phyloP scores from a whole-genome alignment of 2,329 filamentous ascomycete genomes.

The Fusarium citri region DNA sequence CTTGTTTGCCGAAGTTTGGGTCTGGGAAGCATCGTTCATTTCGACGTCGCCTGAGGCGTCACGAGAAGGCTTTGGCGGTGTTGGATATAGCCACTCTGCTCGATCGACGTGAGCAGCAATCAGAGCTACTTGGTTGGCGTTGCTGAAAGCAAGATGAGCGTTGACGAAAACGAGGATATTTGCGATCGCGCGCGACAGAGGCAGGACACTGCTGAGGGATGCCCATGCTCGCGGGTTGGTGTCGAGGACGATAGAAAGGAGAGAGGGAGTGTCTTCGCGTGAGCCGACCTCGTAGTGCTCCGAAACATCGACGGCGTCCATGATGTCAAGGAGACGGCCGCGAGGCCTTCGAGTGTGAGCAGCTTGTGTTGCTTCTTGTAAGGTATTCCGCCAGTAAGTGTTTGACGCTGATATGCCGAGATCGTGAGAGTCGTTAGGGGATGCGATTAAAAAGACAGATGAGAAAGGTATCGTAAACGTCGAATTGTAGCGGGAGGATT shows the following conservation, averaged over 20 bases:
- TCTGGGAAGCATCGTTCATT: slow-evolving; percentile 64
- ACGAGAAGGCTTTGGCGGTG: slow-evolving; percentile 49
- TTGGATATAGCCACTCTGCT: slow-evolving; percentile 90
- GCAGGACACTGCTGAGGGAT: slow-evolving; percentile 76
- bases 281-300: slow-evolving; percentile 69
- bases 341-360: slow-evolving; percentile 44
- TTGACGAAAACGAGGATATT: slow-evolving; percentile 96
- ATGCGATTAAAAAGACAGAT: slow-evolving; percentile 17
- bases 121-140: slow-evolving; percentile 91
- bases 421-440: not conserved
- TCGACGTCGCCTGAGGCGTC: slow-evolving; percentile 64
- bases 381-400: not conserved
- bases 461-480: slow-evolving; percentile 12
- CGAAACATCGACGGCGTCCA: slow-evolving; percentile 68
- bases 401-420: not conserved
- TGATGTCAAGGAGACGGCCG: slow-evolving; percentile 52
- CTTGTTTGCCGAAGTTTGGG: slow-evolving; percentile 76
- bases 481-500: slow-evolving; percentile 6
- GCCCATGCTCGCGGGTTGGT: slow-evolving; percentile 97
- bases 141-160: slow-evolving; percentile 93
- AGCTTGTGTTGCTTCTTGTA: not conserved
- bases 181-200: slow-evolving; percentile 85
- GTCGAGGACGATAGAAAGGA: slow-evolving; percentile 92
- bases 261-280: slow-evolving; percentile 75
- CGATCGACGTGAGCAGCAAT: slow-evolving; percentile 89